phyloP scores from a whole-genome alignment of 2,329 filamentous ascomycete species.

The Capronia epimyces region DNA sequence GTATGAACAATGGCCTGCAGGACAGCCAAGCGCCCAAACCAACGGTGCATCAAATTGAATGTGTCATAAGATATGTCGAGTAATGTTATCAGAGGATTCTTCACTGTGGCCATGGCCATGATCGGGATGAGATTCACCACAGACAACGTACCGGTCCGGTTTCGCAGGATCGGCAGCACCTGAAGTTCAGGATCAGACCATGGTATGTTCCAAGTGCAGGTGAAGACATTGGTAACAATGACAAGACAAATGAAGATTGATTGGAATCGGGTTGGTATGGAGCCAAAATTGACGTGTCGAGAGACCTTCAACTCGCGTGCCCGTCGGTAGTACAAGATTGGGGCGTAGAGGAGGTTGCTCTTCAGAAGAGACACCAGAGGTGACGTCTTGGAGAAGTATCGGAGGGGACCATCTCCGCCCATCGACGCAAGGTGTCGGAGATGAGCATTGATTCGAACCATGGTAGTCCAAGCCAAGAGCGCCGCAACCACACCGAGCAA shows the following conservation, averaged over 20 bases:
- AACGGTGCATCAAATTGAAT: conserved; percentile 63
- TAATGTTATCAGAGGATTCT: conserved; percentile 41
- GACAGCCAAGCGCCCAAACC: conserved; percentile 68
- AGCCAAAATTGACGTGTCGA: conserved; percentile 42
- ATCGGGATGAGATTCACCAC: conserved; percentile 43
- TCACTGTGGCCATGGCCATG: conserved; percentile 39
- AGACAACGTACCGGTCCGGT: conserved; percentile 40
- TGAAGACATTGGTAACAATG: conserved; percentile 43
- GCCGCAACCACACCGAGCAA: conserved; percentile 59
- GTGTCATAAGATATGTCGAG: conserved; percentile 42
- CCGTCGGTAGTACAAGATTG: conserved; percentile 41
- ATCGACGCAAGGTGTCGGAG: conserved; percentile 69
- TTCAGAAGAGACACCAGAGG: conserved; percentile 61
- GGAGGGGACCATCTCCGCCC: conserved; percentile 60
- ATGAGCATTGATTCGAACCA: conserved; percentile 58
- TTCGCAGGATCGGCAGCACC: conserved; percentile 38
- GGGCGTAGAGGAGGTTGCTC: conserved; percentile 54
- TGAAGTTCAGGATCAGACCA: conserved; percentile 35
- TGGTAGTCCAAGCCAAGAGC: conserved; percentile 63
- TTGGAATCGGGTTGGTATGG: conserved; percentile 45
- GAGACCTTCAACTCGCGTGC: conserved; percentile 44
- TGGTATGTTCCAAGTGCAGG: conserved; percentile 46
- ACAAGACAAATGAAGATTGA: conserved; percentile 39
- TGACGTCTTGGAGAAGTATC: conserved; percentile 64
- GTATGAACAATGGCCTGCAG: conserved; percentile 66